A percentile compares a stretch with the other conserved stretches of the same genome.
Evolutionary conservation across 192 early-diverging fungal species (phyloP).

Genomic region (Linnemannia exigua): DNA sequence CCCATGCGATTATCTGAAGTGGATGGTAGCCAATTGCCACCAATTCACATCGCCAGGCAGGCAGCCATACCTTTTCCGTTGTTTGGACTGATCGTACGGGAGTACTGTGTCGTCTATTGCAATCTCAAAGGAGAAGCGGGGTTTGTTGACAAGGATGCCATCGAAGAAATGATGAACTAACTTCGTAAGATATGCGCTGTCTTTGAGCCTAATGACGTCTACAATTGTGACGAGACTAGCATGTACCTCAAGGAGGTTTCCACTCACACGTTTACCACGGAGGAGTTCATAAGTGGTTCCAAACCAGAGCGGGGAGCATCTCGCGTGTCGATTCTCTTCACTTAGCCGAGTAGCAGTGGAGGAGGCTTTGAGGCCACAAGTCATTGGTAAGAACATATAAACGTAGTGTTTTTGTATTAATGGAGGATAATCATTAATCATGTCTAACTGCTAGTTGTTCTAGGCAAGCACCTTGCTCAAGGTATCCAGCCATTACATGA

Average conservation of each 20-base stretch:
- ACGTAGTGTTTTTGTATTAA: not conserved
- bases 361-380: not conserved
- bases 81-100: no score
- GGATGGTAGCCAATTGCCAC: no score
- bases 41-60: no score
- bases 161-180: not conserved
- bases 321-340: not conserved
- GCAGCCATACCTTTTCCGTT: no score
- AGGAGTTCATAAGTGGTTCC: not conserved
- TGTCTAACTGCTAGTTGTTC: not conserved
- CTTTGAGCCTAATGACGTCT: no score
- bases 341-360: not conserved
- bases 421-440: not conserved
- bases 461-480: not conserved
- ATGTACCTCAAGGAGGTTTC: no score
- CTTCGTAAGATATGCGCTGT: not conserved
- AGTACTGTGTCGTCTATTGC: no score
- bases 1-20: no score
- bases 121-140: no score
- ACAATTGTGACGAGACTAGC: no score
- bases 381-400: not conserved
- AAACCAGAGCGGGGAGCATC: not conserved
- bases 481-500: not conserved
- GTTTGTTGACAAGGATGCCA: slow-evolving; percentile 10
- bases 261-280: not conserved